Conservation (phyloP, 768 basidiomycete species). For the Hypsizygus marmoreus region DNA sequence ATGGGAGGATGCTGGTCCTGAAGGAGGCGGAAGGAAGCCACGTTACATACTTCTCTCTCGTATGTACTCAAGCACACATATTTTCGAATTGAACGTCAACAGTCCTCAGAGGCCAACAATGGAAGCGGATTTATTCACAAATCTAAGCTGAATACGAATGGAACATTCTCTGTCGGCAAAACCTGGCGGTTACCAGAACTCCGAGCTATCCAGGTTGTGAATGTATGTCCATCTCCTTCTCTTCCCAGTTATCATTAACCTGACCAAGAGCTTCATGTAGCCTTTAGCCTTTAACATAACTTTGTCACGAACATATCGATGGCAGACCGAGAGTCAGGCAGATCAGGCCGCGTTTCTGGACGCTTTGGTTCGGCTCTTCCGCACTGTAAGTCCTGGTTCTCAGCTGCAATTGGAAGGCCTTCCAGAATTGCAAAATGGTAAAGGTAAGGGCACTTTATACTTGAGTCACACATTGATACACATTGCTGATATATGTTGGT, state of each 20-base stretch:
- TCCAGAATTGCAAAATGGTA: slow-evolving; percentile 37
- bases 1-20: slow-evolving; percentile 79
- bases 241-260: slow-evolving; percentile 3
- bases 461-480: neutral
- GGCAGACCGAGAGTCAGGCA: slow-evolving; percentile 75
- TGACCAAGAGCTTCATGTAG: slow-evolving; percentile 38
- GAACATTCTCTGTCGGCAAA: slow-evolving; percentile 95
- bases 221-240: slow-evolving; percentile 52
- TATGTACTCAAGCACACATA: slow-evolving; percentile 45
- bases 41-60: slow-evolving; percentile 90
- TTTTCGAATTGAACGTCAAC: slow-evolving; percentile 10
- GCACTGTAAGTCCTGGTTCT: slow-evolving; percentile 42
- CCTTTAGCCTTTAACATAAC: slow-evolving; percentile 75
- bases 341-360: slow-evolving; percentile 79
- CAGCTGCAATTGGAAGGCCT: slow-evolving; percentile 63
- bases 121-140: slow-evolving; percentile 86
- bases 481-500: neutral
- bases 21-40: slow-evolving; percentile 76
- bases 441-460: slow-evolving; percentile 30
- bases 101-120: slow-evolving; percentile 53
- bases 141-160: slow-evolving; percentile 93
- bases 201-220: slow-evolving; percentile 72
- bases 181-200: slow-evolving; percentile 90
- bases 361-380: slow-evolving; percentile 65
- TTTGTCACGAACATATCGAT: slow-evolving; percentile 86